Base-by-base conservation (phyloP, 1,139 yeast species). In the Pichia sp. region DNA sequence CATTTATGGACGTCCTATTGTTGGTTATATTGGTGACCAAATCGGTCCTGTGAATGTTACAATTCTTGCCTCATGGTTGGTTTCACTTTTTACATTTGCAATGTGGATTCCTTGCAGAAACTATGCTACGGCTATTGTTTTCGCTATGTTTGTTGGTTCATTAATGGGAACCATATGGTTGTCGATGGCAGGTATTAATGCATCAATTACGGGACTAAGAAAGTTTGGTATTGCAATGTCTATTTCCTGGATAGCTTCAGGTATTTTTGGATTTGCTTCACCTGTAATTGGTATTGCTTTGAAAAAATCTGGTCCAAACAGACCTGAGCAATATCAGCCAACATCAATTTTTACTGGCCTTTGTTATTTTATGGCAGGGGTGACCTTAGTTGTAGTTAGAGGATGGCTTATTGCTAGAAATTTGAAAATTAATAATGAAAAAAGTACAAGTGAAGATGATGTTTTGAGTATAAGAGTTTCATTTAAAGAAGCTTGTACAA, bases 31-130 rank as follows among this genome's bases (percentile, higher is more conserved):
- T 2, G 59, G 70, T 3, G 75, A 71, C 48, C 35, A 41, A 4
- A 55, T 50, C 42, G 77, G 76, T 0, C 62, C 72, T 0, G 50
- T 63, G 12, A 68, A 71, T 4, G 58, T 66, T n/a, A 60, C 67
- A 6, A 50, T 60, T 20, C 28, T 50, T 10, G 53, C 60, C 2
- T 66, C 69, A 44, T 47, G 59, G 44, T 14, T 67, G 1, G 62
- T 63, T 26, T 51, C 52, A 4, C 32, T 60, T 36, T 55, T 67
- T 52, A 54, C 70, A 5, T 62, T 67, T 35, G 79, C 77, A 2
- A 72, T 78, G 74, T 79, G 84, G 84, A 67, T 77, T 31, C 80
- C 81, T 3, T 70, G 77, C 12, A 58, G 72, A 37, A 74, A 72
- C 50, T 71, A 61, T 48, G 77, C 77, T 2, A 71, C 77, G 4